Evolutionary conservation across 192 early-diverging fungal species (phyloP), one percentile per base, ranked within the genome.

Genomic region (Cladochytrium replicatum): DNA sequence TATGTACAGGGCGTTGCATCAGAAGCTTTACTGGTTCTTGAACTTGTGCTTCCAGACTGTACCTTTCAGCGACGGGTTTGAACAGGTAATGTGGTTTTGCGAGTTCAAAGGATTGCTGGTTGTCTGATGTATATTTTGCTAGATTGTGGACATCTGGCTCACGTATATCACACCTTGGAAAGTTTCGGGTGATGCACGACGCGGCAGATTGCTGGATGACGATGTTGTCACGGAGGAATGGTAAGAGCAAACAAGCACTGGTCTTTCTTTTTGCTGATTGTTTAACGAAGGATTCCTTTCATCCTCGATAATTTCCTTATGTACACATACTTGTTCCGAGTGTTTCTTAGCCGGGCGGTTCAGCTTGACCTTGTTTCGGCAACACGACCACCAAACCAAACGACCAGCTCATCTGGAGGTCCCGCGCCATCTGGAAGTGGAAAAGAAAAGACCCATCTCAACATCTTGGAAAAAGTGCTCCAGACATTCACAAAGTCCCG

Each of bases 121-220:
- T n/a, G n/a, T n/a, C n/a, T n/a, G n/a, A n/a, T n/a, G n/a, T n/a
- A n/a, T n/a, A n/a, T n/a, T n/a, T n/a, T n/a, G n/a, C n/a, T n/a
- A n/a, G n/a, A n/a, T n/a, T n/a, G n/a, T 68, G 6, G 61, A 68
- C 40, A 37, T 63, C 26, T 68, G 66, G 66, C 32, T 68, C 11
- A 52, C 32, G 5, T 68, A 48, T 29, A 52, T 68, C 37, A 51
- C 61, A 28, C 66, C 66, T 30, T 68, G 66, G 66, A 55, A 40
- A 19, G n/a, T n/a, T n/a, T n/a, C n/a, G 38, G 2, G 22, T 47
- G 8, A 15, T n/a, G 11, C 15, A 22, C 6, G 19, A 13, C n/a
- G 41, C 48, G 21, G 43, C 30, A 50, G 44, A 41, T 39, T 29
- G n/a, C n/a, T n/a, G n/a, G n/a, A n/a, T n/a, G n/a, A n/a, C n/a